Percentiles rank a stretch among this genome's conserved stretches.
phyloP scores from a whole-genome alignment of 164 flowering plant species.

The Hamamelis virginiana region DNA sequence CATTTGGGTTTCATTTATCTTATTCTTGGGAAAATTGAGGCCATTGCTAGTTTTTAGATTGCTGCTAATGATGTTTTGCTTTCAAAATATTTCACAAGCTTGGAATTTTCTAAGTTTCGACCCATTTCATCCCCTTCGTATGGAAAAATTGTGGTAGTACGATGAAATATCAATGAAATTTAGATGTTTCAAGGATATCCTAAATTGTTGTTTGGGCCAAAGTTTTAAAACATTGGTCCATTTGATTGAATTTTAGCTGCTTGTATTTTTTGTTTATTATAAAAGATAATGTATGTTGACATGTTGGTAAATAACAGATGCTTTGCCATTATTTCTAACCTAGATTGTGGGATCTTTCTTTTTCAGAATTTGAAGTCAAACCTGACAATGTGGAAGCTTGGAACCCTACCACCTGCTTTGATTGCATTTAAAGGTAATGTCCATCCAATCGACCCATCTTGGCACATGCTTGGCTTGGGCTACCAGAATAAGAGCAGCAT shows the following conservation, averaged over 20 bases:
- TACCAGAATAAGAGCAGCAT: conserved; percentile 79
- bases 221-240: neutral
- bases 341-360: neutral
- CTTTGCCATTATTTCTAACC: neutral
- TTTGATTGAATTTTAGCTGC: neutral
- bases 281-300: neutral
- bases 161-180: neutral
- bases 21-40: neutral
- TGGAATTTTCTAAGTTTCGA: neutral
- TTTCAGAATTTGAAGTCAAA: conserved; percentile 85
- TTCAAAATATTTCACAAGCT: neutral
- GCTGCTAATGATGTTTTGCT: neutral
- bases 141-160: neutral
- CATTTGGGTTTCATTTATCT: neutral
- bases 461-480: conserved; percentile 99
- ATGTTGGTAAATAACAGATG: neutral
- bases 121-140: neutral
- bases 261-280: neutral
- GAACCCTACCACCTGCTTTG: conserved; percentile 97
- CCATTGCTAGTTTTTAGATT: neutral
- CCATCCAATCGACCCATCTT: conserved; percentile 89
- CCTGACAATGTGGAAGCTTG: conserved; percentile 92
- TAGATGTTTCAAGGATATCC: neutral
- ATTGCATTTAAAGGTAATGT: conserved; percentile 90
- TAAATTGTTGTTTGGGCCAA: neutral